Conservation (phyloP, 352 stramenopile genomes). For the Pythium sukuiense region DNA sequence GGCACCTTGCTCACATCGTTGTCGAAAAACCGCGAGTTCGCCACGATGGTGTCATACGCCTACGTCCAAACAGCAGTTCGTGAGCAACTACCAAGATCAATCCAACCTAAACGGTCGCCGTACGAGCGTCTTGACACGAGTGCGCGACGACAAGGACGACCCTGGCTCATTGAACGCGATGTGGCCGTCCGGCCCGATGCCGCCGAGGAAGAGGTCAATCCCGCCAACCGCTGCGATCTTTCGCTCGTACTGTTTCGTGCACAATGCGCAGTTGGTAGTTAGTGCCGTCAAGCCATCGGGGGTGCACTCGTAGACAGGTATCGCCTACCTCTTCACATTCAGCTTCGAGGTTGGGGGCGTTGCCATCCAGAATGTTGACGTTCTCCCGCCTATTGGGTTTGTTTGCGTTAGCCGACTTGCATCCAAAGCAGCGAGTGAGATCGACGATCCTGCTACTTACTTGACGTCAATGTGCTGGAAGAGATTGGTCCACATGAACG, state of each 20-base stretch:
- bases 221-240: constrained; percentile 79
- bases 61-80: not conserved
- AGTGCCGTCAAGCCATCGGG: too few species aligned
- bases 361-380: constrained; percentile 86
- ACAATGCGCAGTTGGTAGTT: too few species aligned
- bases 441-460: constrained; percentile 22
- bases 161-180: constrained; percentile 94
- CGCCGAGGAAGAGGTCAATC: constrained; percentile 93
- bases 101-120: too few species aligned
- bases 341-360: constrained; percentile 66
- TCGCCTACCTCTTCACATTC: constrained; percentile 67
- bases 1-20: constrained; percentile 80
- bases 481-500: constrained; percentile 90
- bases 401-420: too few species aligned
- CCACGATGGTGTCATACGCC: constrained; percentile 89
- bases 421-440: not conserved
- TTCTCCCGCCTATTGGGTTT: constrained; percentile 73
- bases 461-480: constrained; percentile 91
- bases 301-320: too few species aligned
- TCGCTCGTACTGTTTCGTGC: constrained; percentile 81
- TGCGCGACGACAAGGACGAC: constrained; percentile 76
- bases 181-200: constrained; percentile 90
- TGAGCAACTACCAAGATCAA: not conserved
- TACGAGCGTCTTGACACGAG: constrained; percentile 86
- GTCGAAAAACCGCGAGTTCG: constrained; percentile 88